Evolutionary conservation across 306 rosid genomes (phyloP).

Genomic region (Arachis hypogaea): DNA sequence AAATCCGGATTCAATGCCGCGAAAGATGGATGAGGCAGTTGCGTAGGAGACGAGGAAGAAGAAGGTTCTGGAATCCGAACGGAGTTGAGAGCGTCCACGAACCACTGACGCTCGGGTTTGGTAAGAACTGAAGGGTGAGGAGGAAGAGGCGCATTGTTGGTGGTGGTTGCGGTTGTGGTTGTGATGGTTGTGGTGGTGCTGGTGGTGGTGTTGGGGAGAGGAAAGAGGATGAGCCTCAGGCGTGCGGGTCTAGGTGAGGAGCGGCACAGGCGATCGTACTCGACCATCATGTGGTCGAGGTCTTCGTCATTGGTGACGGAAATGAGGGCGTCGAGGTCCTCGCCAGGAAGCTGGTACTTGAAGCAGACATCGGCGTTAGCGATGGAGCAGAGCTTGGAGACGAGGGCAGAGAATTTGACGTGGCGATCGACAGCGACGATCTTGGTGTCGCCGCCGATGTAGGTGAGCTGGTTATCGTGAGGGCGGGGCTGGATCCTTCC

Average conservation of each 20-base stretch:
- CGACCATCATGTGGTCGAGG: constrained; percentile 83
- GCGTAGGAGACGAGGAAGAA: constrained; percentile 44
- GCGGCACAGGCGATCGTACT: constrained; percentile 76
- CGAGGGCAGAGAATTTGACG: constrained; percentile 53
- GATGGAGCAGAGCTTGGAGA: constrained; percentile 61
- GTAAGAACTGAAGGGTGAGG: constrained; percentile 19
- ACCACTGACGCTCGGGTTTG: constrained; percentile 76
- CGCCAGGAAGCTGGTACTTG: constrained; percentile 92
- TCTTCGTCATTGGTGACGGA: constrained; percentile 89
- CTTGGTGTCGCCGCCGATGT: constrained; percentile 88
- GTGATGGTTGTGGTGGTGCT: not conserved
- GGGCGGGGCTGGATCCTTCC: constrained; percentile 81
- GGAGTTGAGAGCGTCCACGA: constrained; percentile 83
- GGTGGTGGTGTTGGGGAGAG: constrained; percentile 13
- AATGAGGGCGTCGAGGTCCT: constrained; percentile 86
- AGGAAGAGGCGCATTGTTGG: constrained; percentile 11
- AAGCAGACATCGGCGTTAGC: constrained; percentile 51
- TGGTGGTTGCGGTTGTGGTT: not conserved
- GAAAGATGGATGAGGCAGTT: constrained; percentile 40
- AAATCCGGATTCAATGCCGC: constrained; percentile 63
- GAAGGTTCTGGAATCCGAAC: constrained; percentile 66
- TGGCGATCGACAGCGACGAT: constrained; percentile 79
- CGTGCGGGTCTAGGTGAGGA: constrained; percentile 74
- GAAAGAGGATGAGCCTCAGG: constrained; percentile 71
- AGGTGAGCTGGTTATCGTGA: constrained; percentile 74